Evolutionary conservation across 768 basidiomycete genomes (phyloP).

Genomic region (Hygrophorus pudorinus): DNA sequence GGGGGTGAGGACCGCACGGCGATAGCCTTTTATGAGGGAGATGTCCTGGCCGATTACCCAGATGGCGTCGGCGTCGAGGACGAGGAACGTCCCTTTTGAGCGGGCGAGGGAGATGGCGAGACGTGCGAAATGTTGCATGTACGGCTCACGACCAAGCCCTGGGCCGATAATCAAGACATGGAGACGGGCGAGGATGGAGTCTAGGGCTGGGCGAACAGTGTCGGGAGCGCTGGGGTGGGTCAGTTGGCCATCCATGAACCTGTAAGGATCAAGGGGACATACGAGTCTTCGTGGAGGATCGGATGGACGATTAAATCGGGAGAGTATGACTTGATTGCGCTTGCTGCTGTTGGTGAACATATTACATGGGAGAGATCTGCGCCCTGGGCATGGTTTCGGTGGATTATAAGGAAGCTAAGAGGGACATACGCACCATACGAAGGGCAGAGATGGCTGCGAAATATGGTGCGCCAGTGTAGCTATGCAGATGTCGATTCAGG

Average conservation of each 20-base stretch:
- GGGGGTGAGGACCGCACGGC: conserved; percentile 83
- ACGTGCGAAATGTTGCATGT: conserved; percentile 82
- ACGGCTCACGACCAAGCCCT: conserved; percentile 81
- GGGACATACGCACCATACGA: conserved; percentile 49
- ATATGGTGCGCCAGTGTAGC: conserved; percentile 96
- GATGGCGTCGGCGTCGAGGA: conserved; percentile 91
- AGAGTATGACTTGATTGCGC: conserved; percentile 93
- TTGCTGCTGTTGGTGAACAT: conserved; percentile 86
- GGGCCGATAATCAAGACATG: conserved; percentile 93
- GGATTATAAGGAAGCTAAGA: neutral
- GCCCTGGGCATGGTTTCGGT: conserved; percentile 38
- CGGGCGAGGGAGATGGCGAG: conserved; percentile 68
- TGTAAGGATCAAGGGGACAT: conserved; percentile 15
- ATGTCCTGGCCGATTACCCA: conserved; percentile 73
- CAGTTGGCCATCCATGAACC: too few species aligned
- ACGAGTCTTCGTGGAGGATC: conserved; percentile 66
- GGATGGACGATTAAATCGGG: conserved; percentile 97
- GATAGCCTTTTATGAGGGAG: conserved; percentile 70
- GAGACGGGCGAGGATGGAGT: conserved; percentile 70
- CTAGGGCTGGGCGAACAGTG: conserved; percentile 39
- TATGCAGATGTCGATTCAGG: conserved; percentile 18
- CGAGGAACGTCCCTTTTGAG: conserved; percentile 73
- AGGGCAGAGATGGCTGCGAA: conserved; percentile 90
- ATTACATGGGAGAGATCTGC: conserved; percentile 96
- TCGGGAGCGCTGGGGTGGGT: conserved; percentile 26